These are phyloP conservation scores for Cutaneotrichosporon curvatum DNA, from an alignment of 1,284 basidiomycete species.

Conservation along the genomic window DNA sequence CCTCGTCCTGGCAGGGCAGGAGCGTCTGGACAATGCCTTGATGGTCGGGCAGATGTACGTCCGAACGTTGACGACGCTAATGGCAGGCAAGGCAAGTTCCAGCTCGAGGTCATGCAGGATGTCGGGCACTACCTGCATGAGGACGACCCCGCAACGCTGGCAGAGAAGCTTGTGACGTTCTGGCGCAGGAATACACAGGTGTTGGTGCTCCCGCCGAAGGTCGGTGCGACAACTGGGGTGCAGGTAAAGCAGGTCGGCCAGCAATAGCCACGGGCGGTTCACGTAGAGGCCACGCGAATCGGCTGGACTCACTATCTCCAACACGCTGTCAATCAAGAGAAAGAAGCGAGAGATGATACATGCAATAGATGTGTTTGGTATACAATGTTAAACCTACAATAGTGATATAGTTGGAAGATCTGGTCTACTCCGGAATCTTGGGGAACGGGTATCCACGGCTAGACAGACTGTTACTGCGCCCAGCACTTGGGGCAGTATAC, in stretches of 20 bases:
- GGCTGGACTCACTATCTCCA: too few species aligned
- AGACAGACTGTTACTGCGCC: neutral
- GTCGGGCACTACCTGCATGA: conserved; percentile 94
- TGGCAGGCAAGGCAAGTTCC: conserved; percentile 76
- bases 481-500: conserved; percentile 3
- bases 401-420: too few species aligned
- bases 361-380: neutral
- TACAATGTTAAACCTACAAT: too few species aligned
- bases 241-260: conserved; percentile 75
- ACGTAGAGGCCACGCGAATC: too few species aligned
- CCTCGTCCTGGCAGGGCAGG: conserved; percentile 84
- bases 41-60: conserved; percentile 93
- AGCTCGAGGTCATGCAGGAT: conserved; percentile 75
- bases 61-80: neutral
- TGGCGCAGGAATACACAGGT: conserved; percentile 83
- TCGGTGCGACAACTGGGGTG: conserved; percentile 24
- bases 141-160: conserved; percentile 76
- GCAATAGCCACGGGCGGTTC: conserved; percentile 26
- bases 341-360: conserved; percentile 1
- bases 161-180: conserved; percentile 75
- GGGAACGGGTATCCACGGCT: conserved; percentile 32
- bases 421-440: conserved; percentile 17
- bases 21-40: conserved; percentile 81
- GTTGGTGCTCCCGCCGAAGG: conserved; percentile 50
- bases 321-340: too few species aligned